Conservation (phyloP, 2,329 filamentous ascomycete genomes). For the Apiospora hydei region DNA sequence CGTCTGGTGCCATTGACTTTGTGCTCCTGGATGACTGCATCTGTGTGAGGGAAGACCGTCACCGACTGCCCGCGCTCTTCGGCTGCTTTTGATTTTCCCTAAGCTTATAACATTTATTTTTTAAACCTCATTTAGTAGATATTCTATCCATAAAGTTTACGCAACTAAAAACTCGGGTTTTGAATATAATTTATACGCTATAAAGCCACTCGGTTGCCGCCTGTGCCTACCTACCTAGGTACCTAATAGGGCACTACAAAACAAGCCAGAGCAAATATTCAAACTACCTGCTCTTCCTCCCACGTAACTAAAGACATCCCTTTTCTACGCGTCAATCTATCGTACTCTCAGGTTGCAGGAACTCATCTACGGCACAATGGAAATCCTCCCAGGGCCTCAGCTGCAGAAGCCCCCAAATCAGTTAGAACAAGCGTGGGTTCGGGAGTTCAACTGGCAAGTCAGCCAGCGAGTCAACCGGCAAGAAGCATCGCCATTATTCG, state of each 20-base stretch:
- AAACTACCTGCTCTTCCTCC: neutral
- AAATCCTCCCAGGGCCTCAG: neutral
- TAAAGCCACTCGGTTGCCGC: too few relatives aligned
- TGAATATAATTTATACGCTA: neutral
- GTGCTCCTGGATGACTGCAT: too few relatives aligned
- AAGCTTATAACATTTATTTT: neutral
- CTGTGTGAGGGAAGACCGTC: too few relatives aligned
- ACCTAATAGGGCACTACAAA: neutral
- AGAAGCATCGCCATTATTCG: slow-evolving; percentile 33
- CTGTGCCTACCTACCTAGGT: neutral
- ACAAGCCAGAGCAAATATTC: neutral
- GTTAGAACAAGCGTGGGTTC: neutral
- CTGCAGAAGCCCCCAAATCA: neutral
- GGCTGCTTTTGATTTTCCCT: too few relatives aligned
- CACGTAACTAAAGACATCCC: neutral
- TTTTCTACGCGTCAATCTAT: neutral
- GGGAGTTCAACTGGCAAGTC: too few relatives aligned
- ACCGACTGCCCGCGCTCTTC: too few relatives aligned
- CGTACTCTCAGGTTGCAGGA: neutral
- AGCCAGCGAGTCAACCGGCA: slow-evolving; percentile 30
- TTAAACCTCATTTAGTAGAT: too few relatives aligned
- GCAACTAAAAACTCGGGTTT: too few relatives aligned
- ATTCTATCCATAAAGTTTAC: neutral
- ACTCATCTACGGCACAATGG: neutral
- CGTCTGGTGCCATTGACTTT: too few relatives aligned